Base-by-base conservation (phyloP, 257 asterid species). In the Parsonsia alboflavescens region DNA sequence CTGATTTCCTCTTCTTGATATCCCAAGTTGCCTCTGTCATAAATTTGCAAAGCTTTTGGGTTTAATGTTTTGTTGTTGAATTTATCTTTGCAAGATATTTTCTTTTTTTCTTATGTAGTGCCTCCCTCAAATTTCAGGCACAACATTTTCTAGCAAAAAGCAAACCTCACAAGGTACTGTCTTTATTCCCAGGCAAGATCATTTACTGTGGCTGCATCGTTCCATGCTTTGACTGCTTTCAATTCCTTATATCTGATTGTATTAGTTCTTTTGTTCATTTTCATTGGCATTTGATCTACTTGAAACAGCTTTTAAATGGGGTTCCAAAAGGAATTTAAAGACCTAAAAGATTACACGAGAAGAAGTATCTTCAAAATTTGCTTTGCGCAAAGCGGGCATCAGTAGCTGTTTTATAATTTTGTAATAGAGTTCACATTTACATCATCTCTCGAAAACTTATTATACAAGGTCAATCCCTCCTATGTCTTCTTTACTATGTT, bases 161-260 rank as follows among this genome's bases (percentile, higher is more conserved):
- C 74, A 90, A 88, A 82, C 96, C 96, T 79, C 97, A 94, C 80
- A 96, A 89, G 99, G 99, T 94, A 90, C 76, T 57, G 45, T 74
- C 7, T 67, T 42, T 73, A 22, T 33, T 52, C 39, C 67, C 48
- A 2, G 64, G n/a, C 6, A 33, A 30, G 19, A 22, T 57, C 16
- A 19, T 5, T 62, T 39, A 22, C 33, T 57, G 33, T 8, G 17
- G 16, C 22, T 70, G 68, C 22, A 46, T 22, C 17, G 24, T 0
- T 11, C 39, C 11, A 24, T 50, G 26, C 33, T 2, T 72, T 64
- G 57, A 64, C 49, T 58, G 7, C 28, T 48, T 56, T 17, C 21
- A 8, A 5, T 16, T 26, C 28, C 28, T 71, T 67, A 36, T n/a
- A 5, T 66, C 44, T 52, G 48, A 12, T 11, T 16, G 22, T 10